phyloP scores from a whole-genome alignment of 1,139 yeast genomes.

The Blastobotrys elegans region DNA sequence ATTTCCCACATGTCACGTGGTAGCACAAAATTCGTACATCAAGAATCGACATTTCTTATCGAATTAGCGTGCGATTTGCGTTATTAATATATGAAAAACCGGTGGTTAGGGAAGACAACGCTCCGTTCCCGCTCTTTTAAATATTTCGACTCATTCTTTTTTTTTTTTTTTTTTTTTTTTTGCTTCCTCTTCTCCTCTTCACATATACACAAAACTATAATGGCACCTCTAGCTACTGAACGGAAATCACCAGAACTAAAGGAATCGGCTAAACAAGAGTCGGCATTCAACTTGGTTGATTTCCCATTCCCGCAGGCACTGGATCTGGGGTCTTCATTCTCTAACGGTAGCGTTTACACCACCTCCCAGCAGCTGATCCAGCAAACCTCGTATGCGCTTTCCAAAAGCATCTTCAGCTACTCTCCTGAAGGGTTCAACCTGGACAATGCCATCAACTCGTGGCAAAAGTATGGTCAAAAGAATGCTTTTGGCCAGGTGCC shows the following conservation, averaged over 20 bases:
- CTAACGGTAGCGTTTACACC: conserved; percentile 23
- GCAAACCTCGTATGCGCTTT: conserved; percentile 60
- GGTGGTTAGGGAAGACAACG: no score
- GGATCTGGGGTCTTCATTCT: conserved; percentile 23
- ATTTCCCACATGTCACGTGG: conserved; percentile 6
- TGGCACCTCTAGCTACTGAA: conserved; percentile 15
- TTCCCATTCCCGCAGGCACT: conserved; percentile 18
- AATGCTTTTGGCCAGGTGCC: conserved; percentile 58
- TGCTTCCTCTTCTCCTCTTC: background rate
- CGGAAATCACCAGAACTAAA: conserved; percentile 6
- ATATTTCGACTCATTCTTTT: background rate
- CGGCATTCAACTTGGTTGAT: conserved; percentile 10
- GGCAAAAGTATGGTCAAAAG: conserved; percentile 47
- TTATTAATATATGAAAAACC: background rate
- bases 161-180: background rate
- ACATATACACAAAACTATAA: background rate
- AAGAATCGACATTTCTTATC: background rate
- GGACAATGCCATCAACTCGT: conserved; percentile 55
- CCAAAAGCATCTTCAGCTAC: conserved; percentile 65
- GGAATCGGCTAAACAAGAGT: background rate
- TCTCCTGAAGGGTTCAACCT: conserved; percentile 58
- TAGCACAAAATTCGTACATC: conserved; percentile 10
- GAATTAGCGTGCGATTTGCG: background rate
- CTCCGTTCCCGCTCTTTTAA: no score
- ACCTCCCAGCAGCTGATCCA: conserved; percentile 63